Evolutionary conservation across 495 filamentous ascomycete species (phyloP), one percentile per base, ranked within the genome.

Genomic region (Penicillium egyptiacum): DNA sequence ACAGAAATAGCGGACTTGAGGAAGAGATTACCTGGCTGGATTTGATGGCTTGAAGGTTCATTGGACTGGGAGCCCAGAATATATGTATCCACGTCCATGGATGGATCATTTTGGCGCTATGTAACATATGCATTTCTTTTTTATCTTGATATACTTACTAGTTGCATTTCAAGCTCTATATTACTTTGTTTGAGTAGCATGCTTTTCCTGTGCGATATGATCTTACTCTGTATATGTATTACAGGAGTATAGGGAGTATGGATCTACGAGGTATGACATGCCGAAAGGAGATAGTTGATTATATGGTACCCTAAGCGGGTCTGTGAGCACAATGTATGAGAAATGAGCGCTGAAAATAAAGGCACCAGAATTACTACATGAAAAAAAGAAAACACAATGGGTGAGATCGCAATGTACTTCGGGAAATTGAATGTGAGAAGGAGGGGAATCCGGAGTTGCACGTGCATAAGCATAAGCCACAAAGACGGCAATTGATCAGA

Each of bases 371-470:
- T 55, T 60, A 62, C 59, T 57, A 66, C 63, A 68, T 17, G 47
- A 53, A 31, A 51, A 56, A 50, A 60, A 64, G 39, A 40, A 11
- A 57, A 61, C 52, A 44, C 26, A 65, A 60, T 53, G 61, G 62
- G 55, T 30, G 61, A 49, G 26, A 45, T 58, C 59, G 59, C 61
- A 52, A 67, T 65, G 59, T 62, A 62, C 60, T 66, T 69, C 64
- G 57, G 63, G 62, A 58, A 40, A 69, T 53, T 23, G 45, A 44
- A 42, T 49, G 58, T 53, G 58, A 54, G 30, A 61, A 68, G 59
- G 58, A 68, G 52, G 55, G 60, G 58, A 63, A 67, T 64, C 66
- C 61, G 63, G 61, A 62, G 62, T 59, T 62, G 62, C 62, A 70
- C 59, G 60, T 60, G 63, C 57, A 64, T 66, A 41, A 63, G 44